These are phyloP conservation scores for Suhomyces bribrorum DNA, from an alignment of 1,139 yeast genomes.

Conservation along the genomic window DNA sequence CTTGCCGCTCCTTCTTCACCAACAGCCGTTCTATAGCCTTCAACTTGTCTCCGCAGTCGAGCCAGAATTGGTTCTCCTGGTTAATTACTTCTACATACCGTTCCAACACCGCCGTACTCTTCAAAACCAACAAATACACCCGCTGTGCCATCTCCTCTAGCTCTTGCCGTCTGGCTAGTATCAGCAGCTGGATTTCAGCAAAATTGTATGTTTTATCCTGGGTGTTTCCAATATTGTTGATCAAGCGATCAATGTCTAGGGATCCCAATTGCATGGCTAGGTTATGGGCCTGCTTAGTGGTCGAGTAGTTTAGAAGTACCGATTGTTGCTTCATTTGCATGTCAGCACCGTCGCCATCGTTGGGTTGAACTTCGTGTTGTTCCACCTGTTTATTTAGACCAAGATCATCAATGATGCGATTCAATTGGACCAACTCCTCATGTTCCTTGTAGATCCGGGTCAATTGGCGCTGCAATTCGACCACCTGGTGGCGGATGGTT, in stretches of 20 bases:
- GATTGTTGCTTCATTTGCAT: constrained; percentile 22
- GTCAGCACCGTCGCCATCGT: constrained; percentile 2
- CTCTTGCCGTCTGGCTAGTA: constrained; percentile 14
- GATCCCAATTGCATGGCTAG: constrained; percentile 24
- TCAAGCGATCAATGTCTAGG: constrained; percentile 23
- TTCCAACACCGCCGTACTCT: constrained; percentile 33
- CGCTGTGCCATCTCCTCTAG: constrained; percentile 19
- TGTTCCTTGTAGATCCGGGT: constrained; percentile 20
- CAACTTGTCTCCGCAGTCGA: constrained; percentile 19
- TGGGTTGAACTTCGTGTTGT: background rate
- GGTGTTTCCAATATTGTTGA: constrained; percentile 22
- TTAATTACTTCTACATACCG: constrained; percentile 24
- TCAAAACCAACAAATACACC: constrained; percentile 27
- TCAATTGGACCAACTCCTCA: constrained; percentile 24
- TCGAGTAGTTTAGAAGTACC: constrained; percentile 23
- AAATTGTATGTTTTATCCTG: constrained; percentile 23
- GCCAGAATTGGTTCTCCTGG: constrained; percentile 32
- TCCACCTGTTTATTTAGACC: constrained; percentile 3
- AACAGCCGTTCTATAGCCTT: constrained; percentile 13
- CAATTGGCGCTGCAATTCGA: constrained; percentile 19
- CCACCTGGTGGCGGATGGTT: constrained; percentile 16
- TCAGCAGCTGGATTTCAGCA: constrained; percentile 11
- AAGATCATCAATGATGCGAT: constrained; percentile 23
- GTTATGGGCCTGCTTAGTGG: constrained; percentile 23
- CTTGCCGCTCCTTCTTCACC: constrained; percentile 10